phyloP scores from a whole-genome alignment of 768 basidiomycete genomes.

The Suillus sp. region DNA sequence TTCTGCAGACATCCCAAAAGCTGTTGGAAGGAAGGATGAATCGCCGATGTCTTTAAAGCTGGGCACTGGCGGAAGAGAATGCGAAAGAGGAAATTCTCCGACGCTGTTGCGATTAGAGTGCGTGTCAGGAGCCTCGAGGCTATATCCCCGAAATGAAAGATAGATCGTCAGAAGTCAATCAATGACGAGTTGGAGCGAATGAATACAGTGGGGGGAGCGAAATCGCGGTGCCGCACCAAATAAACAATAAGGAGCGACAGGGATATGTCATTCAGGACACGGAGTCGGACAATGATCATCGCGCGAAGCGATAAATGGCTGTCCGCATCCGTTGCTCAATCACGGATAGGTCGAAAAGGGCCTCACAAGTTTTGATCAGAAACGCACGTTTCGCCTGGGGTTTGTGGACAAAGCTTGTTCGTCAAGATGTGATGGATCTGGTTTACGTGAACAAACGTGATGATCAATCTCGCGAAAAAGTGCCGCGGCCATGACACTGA shows the following conservation, averaged over 20 bases:
- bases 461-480: conserved; percentile 9
- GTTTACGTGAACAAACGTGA: conserved; percentile 9
- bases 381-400: conserved; percentile 5
- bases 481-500: not conserved
- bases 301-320: not conserved
- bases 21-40: conserved; percentile 22
- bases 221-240: conserved; percentile 29
- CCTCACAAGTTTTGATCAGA: conserved; percentile 10
- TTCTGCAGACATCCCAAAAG: conserved; percentile 47
- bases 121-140: conserved; percentile 38
- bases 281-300: not conserved
- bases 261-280: not conserved
- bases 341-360: conserved; percentile 4
- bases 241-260: conserved; percentile 1
- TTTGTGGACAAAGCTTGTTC: conserved; percentile 8
- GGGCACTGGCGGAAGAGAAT: conserved; percentile 21
- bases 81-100: conserved; percentile 30
- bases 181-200: conserved; percentile 35
- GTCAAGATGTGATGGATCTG: conserved; percentile 12
- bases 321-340: conserved; percentile 2
- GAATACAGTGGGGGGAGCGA: conserved; percentile 32
- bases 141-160: conserved; percentile 40
- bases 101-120: conserved; percentile 21
- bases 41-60: conserved; percentile 19
- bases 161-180: conserved; percentile 35